Evolutionary conservation across 192 early-diverging fungal species (phyloP).

Genomic region (Coemansia asiatica): DNA sequence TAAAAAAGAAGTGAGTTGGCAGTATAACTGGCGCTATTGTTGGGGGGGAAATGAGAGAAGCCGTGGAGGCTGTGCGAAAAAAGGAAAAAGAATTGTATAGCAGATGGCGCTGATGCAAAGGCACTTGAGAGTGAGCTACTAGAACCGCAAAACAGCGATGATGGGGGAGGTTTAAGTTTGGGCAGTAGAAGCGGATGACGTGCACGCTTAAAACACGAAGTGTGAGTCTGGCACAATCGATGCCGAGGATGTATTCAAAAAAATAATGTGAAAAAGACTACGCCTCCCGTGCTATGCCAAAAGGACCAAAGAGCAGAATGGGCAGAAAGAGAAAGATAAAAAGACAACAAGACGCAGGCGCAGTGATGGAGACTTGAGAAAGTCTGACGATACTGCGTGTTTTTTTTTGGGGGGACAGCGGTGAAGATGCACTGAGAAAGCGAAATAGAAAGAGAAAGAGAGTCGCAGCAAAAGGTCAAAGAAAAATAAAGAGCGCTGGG

Average conservation of each 20-base stretch:
- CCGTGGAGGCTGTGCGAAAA: background rate
- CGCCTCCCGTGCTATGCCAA: background rate
- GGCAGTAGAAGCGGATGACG: slow-evolving; percentile 1
- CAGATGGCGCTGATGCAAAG: background rate
- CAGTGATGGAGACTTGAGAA: background rate
- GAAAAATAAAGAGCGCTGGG: background rate
- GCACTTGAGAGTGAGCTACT: background rate
- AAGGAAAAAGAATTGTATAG: background rate
- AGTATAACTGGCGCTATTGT: background rate
- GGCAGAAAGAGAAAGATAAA: background rate
- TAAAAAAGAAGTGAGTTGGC: background rate
- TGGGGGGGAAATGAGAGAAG: background rate
- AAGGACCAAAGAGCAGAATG: background rate
- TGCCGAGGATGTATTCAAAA: background rate
- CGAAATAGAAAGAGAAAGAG: too few species aligned
- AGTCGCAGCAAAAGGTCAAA: background rate
- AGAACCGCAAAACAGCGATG: background rate
- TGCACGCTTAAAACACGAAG: background rate
- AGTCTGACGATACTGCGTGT: background rate
- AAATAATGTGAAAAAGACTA: background rate
- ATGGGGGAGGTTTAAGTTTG: background rate
- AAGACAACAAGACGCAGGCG: background rate
- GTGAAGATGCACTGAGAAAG: background rate
- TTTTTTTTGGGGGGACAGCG: background rate
- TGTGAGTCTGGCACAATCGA: slow-evolving; percentile 4